Base-by-base conservation (phyloP, 2,329 filamentous ascomycete genomes). In the Aspergillus bombycis region DNA sequence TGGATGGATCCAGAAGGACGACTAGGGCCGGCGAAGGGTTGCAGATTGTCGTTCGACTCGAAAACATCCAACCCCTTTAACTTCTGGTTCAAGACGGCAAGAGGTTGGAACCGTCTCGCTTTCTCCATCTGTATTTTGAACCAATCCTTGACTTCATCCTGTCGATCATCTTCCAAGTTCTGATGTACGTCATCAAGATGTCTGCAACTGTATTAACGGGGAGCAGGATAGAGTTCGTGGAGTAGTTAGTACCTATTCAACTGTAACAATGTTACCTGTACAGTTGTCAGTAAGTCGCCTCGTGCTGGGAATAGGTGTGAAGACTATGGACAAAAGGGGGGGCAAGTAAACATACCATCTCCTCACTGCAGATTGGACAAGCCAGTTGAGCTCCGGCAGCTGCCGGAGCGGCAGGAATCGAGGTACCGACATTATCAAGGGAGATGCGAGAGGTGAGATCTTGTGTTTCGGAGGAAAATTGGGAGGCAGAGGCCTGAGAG, bases 281-380 rank as follows among this genome's bases (percentile, higher is more conserved):
- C 11, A n/a, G 36, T 45, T 41, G 57, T 69, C 62, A 71, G 64
- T 46, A 55, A 57, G 45, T 52, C 12, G 16, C 32, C 8, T 45
- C n/a, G 57, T 26, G 28, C 21, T 34, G 12, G 11, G 19, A 32
- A 36, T 21, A 26, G n/a, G 50, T 43, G 11, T 10, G 26, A 53
- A 26, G n/a, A 43, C 3, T 34, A 36, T 19, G 26, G 26, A 28
- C 14, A 57, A 12, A n/a, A 43, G 34, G 23, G 23, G 45, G 45
- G 23, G 45, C 34, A 46, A 41, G 65, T 4, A 58, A 53, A 72
- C 81, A 67, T 81, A 95, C 93, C 95, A 99, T 99, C 79, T 97
- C 94, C 80, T 98, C 96, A 71, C 89, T 93, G 79, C 95, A 99
- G 75, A 99, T 99, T n/a, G 95, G 95, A 77, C 95, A 99, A 61